Evolutionary conservation across 495 filamentous ascomycete genomes (phyloP).

Genomic region (Aspergillus incahuasiensis): DNA sequence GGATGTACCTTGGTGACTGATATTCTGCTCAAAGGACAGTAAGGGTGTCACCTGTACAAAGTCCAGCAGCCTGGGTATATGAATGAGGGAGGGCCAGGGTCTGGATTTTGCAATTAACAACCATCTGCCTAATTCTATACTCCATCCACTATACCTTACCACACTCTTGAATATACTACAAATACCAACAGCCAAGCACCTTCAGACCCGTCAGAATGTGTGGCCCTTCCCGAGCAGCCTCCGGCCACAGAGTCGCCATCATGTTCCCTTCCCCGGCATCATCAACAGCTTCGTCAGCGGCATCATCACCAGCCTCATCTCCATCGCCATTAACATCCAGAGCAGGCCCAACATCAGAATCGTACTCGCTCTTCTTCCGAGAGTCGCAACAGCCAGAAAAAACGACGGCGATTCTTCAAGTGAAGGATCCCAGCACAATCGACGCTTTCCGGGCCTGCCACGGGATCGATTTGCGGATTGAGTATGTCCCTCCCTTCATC

Average conservation of each 20-base stretch:
- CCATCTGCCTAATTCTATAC: not conserved
- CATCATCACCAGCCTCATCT: slow-evolving; percentile 7
- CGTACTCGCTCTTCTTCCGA: slow-evolving; percentile 34
- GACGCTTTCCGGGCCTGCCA: slow-evolving; percentile 5
- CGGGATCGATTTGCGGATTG: slow-evolving; percentile 31
- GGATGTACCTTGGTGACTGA: slow-evolving; percentile 12
- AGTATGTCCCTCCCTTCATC: slow-evolving; percentile 26
- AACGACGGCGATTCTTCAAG: slow-evolving; percentile 30
- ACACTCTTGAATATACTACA: no score
- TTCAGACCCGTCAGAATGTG: slow-evolving; percentile 2
- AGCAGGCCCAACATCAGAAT: slow-evolving; percentile 9
- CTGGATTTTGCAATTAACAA: not conserved
- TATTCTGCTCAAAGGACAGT: slow-evolving; percentile 1
- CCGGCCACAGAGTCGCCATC: slow-evolving; percentile 25
- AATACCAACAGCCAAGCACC: not conserved
- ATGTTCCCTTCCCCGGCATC: slow-evolving; percentile 18
- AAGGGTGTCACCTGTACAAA: not conserved
- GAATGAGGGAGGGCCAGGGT: not conserved
- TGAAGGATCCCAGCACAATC: slow-evolving; percentile 18
- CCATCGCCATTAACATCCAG: slow-evolving; percentile 14
- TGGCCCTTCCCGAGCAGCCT: slow-evolving; percentile 12
- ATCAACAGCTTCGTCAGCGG: slow-evolving; percentile 13
- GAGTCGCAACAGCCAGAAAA: slow-evolving; percentile 15
- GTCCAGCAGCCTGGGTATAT: not conserved
- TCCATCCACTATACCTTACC: not conserved